Base-by-base conservation (phyloP, 2,329 filamentous ascomycete genomes). In the Phyllosticta citribraziliensis region DNA sequence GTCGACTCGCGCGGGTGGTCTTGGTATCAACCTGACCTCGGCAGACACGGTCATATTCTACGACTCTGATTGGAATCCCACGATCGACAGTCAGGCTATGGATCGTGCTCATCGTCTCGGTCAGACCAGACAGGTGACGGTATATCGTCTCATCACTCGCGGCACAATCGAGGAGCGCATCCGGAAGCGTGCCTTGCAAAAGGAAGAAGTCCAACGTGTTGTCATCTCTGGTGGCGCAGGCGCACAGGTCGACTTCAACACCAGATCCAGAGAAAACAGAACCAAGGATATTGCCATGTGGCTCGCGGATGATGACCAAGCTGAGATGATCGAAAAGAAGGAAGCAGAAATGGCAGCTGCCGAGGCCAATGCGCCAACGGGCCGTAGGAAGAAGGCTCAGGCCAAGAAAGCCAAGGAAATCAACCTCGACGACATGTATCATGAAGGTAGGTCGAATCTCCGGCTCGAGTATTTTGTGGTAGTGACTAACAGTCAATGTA, bases 41-140 rank as follows among this genome's bases (percentile, higher is more conserved):
- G 94, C 94, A 20, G 94, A 99, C 73, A 99, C 94, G 0, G 94
- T 99, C 76, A 97, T 99, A 75, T 99, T 99, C 79, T 99, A 99
- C 81, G 94, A 99, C 73, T 96, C 91, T 11, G 94, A 99, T 74
- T 99, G 94, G 94, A 99, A 99, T 73, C 94, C 94, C 0, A 97
- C 94, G 3, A 97, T 97, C 70, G 94, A 99, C 74, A 96, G 90
- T 58, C 94, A 99, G 74, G 94, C 94, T 75, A 97, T 97, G 94
- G 94, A 99, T 75, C 89, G 94, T 74, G 94, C 94, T 12, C 94
- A 99, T 84, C 90, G 94, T 83, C 84, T 99, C 40, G 94, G 94
- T 56, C 93, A 99, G 75, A 97, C 93, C 2, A 85, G 85, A 67
- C 94, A 99, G 76, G 94, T 99, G 62, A 97, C 92, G 0, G 94